Conservation (phyloP, 257 asterid species). For the Petunia secreta region DNA sequence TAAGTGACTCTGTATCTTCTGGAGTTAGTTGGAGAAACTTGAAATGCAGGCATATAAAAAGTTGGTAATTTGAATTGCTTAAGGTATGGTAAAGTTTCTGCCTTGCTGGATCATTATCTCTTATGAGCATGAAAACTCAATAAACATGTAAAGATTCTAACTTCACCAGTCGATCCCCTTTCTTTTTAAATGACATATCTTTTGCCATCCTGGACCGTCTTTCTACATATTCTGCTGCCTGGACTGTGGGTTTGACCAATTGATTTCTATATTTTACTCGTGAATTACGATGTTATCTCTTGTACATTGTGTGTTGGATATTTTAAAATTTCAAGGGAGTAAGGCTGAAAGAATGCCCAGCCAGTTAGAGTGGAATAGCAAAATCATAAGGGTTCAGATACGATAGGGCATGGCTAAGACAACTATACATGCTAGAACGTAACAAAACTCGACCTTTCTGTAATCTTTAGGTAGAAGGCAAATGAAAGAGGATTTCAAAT, state of each 20-base stretch:
- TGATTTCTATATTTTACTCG: neutral
- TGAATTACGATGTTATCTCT: neutral
- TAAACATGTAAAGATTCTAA: neutral
- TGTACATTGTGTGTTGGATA: slow-evolving; percentile 8
- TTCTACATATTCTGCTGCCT: slow-evolving; percentile 2
- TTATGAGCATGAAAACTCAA: neutral
- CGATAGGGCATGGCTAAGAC: neutral
- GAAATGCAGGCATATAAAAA: neutral
- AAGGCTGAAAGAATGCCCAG: neutral
- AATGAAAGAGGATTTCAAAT: neutral
- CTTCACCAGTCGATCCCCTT: neutral
- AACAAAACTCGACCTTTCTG: neutral
- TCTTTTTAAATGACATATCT: neutral
- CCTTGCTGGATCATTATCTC: neutral
- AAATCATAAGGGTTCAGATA: neutral
- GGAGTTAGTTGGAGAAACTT: neutral
- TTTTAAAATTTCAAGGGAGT: slow-evolving; percentile 1
- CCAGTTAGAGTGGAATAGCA: neutral
- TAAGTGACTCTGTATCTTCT: neutral
- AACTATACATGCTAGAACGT: neutral
- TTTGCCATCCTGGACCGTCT: neutral
- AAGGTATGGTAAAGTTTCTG: neutral
- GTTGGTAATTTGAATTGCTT: neutral
- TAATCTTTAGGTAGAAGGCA: neutral
- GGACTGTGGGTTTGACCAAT: neutral